Evolutionary conservation across 768 basidiomycete genomes (phyloP).

Genomic region (Hysterangium stoloniferum): DNA sequence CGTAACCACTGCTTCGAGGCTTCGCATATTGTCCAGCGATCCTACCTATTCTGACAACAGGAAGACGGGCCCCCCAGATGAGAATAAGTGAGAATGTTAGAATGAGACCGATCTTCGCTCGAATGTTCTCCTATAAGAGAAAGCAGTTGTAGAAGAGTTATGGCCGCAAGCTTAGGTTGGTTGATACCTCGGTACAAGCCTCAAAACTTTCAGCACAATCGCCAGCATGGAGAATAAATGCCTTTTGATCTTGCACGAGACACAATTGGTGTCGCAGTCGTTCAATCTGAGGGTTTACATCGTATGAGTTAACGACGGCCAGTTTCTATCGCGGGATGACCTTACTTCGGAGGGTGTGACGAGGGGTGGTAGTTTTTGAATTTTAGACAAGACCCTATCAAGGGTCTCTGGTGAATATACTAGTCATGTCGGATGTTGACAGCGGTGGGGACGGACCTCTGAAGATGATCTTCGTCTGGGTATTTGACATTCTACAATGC

Average conservation of each 20-base stretch:
- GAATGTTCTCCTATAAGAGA: constrained; percentile 64
- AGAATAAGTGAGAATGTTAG: constrained; percentile 93
- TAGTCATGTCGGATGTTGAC: not conserved
- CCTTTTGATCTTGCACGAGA: constrained; percentile 77
- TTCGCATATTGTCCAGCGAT: constrained; percentile 98
- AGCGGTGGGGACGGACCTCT: constrained; percentile 33
- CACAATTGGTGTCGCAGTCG: constrained; percentile 72
- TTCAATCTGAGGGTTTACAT: constrained; percentile 52
- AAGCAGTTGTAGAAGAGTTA: constrained; percentile 14
- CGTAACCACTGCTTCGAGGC: constrained; percentile 78
- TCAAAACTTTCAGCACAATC: constrained; percentile 97
- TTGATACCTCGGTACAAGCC: constrained; percentile 72
- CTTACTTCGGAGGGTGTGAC: constrained; percentile 89
- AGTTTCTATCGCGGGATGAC: not conserved
- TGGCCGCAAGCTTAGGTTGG: not conserved
- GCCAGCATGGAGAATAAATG: constrained; percentile 93
- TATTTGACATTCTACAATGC: constrained; percentile 57
- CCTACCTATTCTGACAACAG: constrained; percentile 85
- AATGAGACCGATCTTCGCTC: constrained; percentile 83
- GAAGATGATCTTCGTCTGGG: constrained; percentile 52
- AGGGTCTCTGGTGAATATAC: no score
- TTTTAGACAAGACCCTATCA: constrained; percentile 67
- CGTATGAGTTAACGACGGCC: constrained; percentile 20
- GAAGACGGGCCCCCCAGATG: constrained; percentile 87
- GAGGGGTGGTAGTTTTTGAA: constrained; percentile 74